These are phyloP conservation scores for Linum trigynum DNA, from an alignment of 345 rosid species.

Conservation along the genomic window DNA sequence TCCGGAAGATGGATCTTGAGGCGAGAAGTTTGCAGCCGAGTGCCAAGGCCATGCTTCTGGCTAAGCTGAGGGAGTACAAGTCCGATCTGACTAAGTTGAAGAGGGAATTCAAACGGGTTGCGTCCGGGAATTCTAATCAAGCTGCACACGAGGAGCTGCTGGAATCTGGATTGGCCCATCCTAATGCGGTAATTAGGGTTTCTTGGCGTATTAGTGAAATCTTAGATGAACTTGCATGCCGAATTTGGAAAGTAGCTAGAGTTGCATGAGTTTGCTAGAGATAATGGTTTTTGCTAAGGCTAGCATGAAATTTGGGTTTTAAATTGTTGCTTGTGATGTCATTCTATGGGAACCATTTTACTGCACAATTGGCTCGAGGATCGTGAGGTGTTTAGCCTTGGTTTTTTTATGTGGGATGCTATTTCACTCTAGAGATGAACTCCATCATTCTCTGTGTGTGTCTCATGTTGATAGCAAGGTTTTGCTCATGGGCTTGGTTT, in stretches of 20 bases:
- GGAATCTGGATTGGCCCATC: slow-evolving; percentile 53
- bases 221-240: not conserved
- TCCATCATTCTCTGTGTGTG: not conserved
- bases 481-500: not conserved
- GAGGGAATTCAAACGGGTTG: slow-evolving; percentile 59
- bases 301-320: too few relatives aligned
- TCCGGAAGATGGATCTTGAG: slow-evolving; percentile 86
- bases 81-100: slow-evolving; percentile 72
- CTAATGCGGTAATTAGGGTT: slow-evolving; percentile 28
- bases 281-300: too few relatives aligned
- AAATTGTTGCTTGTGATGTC: too few relatives aligned
- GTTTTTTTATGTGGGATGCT: too few relatives aligned
- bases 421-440: too few relatives aligned
- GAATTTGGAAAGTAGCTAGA: not conserved
- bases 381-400: too few relatives aligned
- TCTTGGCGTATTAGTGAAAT: not conserved
- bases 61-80: slow-evolving; percentile 81
- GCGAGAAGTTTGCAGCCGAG: slow-evolving; percentile 79
- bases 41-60: slow-evolving; percentile 68
- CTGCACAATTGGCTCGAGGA: too few relatives aligned
- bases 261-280: not conserved
- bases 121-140: slow-evolving; percentile 39
- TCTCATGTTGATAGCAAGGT: not conserved
- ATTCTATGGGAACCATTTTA: too few relatives aligned
- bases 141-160: slow-evolving; percentile 54